These are phyloP conservation scores for Lecanicillium sp. DNA, from an alignment of 2,329 filamentous ascomycete genomes.

Conservation along the genomic window DNA sequence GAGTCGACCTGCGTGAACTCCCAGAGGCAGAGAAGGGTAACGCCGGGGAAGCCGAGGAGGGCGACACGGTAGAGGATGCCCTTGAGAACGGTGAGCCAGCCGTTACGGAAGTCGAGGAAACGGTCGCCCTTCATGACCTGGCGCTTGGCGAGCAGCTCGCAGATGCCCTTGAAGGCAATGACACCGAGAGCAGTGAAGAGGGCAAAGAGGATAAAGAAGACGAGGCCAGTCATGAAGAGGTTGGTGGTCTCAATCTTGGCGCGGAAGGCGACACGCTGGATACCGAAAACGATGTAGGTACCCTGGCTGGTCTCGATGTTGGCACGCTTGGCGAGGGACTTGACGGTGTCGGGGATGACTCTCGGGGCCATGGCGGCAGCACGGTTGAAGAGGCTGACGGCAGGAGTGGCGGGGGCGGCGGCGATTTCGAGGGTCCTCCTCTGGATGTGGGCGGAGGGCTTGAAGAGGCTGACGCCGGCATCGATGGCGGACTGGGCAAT, in stretches of 20 bases:
- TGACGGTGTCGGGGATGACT: conserved; percentile 35
- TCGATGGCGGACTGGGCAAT: conserved; percentile 23
- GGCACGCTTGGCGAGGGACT: conserved; percentile 44
- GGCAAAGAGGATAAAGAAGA: conserved; percentile 84
- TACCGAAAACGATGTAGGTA: conserved; percentile 65
- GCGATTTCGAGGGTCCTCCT: conserved; percentile 40
- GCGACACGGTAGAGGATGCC: conserved; percentile 89
- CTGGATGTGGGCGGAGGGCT: conserved; percentile 74
- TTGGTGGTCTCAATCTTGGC: conserved; percentile 84
- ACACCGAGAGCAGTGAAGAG: conserved; percentile 68
- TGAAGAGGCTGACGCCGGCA: conserved; percentile 38
- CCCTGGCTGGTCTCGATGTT: conserved; percentile 50
- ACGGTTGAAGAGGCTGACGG: conserved; percentile 45
- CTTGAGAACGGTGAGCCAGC: conserved; percentile 88
- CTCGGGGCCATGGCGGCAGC: conserved; percentile 37
- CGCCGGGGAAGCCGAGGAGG: conserved; percentile 86
- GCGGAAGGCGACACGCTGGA: conserved; percentile 83
- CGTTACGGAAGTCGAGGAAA: conserved; percentile 89
- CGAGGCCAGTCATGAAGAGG: conserved; percentile 85
- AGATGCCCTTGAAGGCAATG: conserved; percentile 71
- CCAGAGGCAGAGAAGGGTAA: conserved; percentile 87
- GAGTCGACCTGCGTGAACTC: conserved; percentile 86
- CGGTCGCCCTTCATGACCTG: conserved; percentile 78
- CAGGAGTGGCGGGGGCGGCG: conserved; percentile 29
- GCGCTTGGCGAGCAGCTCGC: conserved; percentile 68